Evolutionary conservation across 2,329 filamentous ascomycete species (phyloP).

Genomic region (Metarhizium rileyi): DNA sequence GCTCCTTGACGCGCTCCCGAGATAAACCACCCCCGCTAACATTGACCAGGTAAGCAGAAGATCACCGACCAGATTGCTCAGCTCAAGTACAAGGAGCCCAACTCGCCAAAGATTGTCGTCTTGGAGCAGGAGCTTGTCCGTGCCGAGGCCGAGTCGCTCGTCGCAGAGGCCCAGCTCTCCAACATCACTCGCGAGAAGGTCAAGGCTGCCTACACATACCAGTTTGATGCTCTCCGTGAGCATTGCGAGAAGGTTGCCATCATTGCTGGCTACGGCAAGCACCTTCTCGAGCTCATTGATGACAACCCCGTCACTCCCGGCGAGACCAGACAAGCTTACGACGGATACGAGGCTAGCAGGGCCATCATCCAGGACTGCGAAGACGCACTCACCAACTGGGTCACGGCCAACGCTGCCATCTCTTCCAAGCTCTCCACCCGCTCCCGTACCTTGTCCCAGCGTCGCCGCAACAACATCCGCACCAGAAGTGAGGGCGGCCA

Average conservation of each 20-base stretch:
- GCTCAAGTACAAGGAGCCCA: conserved; percentile 99
- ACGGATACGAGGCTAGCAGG: conserved; percentile 97
- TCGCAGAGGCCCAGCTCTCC: conserved; percentile 94
- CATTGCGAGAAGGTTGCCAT: conserved; percentile 98
- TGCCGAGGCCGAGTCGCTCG: conserved; percentile 96
- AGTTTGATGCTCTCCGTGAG: conserved; percentile 94
- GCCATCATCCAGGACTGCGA: conserved; percentile 99
- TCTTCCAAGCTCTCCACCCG: conserved; percentile 79
- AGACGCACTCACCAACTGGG: conserved; percentile 95
- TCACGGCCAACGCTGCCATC: conserved; percentile 80
- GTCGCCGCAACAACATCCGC: conserved; percentile 63
- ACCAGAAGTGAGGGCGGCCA: conserved; percentile 62
- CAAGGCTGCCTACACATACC: conserved; percentile 95
- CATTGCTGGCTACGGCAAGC: conserved; percentile 95
- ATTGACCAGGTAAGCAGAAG: conserved; percentile 80
- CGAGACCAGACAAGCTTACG: conserved; percentile 90
- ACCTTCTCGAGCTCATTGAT: conserved; percentile 92
- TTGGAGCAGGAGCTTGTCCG: conserved; percentile 97
- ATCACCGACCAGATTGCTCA: conserved; percentile 98
- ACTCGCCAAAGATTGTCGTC: conserved; percentile 93
- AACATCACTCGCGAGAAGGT: conserved; percentile 99
- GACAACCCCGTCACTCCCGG: conserved; percentile 95
- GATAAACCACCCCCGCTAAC: neutral
- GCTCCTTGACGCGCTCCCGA: neutral
- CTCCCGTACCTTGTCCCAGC: conserved; percentile 77